Evolutionary conservation across 495 filamentous ascomycete genomes (phyloP), one percentile per base, ranked within the genome.

Genomic region (Tuber magnatum): DNA sequence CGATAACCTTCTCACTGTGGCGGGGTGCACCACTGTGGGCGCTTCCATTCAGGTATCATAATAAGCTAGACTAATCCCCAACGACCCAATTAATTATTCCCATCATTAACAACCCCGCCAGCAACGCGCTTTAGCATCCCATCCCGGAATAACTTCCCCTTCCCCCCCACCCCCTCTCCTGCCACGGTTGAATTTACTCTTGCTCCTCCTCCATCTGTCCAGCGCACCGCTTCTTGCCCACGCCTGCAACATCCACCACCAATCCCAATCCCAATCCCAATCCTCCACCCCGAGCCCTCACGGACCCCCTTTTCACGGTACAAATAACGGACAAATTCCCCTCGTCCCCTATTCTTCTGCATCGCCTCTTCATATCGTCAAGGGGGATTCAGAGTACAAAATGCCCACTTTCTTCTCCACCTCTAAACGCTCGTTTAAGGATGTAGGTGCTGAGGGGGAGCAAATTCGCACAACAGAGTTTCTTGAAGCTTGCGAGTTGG

Each of bases 391-490:
- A 73, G 38, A 69, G 43, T 44, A 74, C 65, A 78, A 68, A 28
- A 76, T 78, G 76, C 3, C 78, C 72, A 97, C 94, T 77, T 93
- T 91, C 87, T 90, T 97, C 85, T 88, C 95, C 80, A 92, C 90
- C 77, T 85, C 94, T 82, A 92, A 93, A 86, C 86, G 86, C 77
- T 93, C 91, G 80, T 99, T 98, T 85, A 87, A 87, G 73, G 89
- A 92, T 73, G 95, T 97, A 40, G 90, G 92, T 18, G 83, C 97
- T 77, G 88, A 92, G 78, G 85, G 87, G 74, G 86, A 84, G 75
- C 90, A 93, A 73, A 91, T 98, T 79, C 83, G 88, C 14, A 98
- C 96, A 41, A 87, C 86, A 80, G 92, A 96, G 83, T 99, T 97
- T 85, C 90, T 98, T 76, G 92, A 96, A 56, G 96, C 96, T 72